Evolutionary conservation across 2,329 filamentous ascomycete species (phyloP).

Genomic region (Colletotrichum siamense): DNA sequence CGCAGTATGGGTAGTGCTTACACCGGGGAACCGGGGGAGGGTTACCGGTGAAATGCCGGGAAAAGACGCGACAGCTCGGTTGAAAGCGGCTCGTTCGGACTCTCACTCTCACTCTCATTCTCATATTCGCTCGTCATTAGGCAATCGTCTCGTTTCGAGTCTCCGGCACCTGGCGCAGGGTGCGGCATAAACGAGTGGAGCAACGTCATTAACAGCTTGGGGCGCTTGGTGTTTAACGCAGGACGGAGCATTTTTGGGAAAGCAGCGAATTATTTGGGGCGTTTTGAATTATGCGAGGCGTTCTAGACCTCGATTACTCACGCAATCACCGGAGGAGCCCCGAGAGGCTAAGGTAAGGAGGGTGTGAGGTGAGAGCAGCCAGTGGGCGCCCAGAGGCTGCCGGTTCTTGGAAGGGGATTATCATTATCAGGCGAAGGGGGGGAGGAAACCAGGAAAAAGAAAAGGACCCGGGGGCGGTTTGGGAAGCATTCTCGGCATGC

Average conservation of each 20-base stretch:
- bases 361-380: not conserved
- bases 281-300: conserved; percentile 10
- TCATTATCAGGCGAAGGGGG: not conserved
- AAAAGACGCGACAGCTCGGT: not conserved
- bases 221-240: not conserved
- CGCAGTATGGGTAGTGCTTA: not conserved
- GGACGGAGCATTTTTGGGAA: not conserved
- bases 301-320: not conserved
- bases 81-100: not conserved
- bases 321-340: not conserved
- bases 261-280: not conserved
- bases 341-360: not conserved
- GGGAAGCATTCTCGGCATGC: not conserved
- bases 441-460: not conserved
- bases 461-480: not conserved
- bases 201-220: not conserved
- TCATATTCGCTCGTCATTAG: not conserved
- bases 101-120: not conserved
- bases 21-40: conserved; percentile 12
- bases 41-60: not conserved
- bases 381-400: not conserved
- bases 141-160: not conserved
- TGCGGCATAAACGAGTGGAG: not conserved
- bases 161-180: not conserved
- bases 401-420: not conserved